Evolutionary conservation across 164 flowering plant genomes (phyloP).

Genomic region (Dillenia suffruticosa): DNA sequence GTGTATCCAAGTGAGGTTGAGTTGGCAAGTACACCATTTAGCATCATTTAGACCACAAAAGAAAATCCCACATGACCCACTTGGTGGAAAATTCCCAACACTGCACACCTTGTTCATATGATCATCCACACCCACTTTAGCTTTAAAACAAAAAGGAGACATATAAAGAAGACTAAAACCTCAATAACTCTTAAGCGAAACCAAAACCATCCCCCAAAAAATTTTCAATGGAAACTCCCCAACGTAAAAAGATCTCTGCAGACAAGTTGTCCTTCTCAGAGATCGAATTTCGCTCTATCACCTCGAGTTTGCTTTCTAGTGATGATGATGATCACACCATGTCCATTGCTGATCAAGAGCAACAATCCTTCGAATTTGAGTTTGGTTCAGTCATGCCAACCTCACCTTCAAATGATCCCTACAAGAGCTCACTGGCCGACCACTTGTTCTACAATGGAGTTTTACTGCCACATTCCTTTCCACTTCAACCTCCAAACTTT

Average conservation of each 20-base stretch:
- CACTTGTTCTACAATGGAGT: constrained; percentile 60
- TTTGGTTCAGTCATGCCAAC: constrained; percentile 39
- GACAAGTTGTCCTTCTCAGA: constrained; percentile 33
- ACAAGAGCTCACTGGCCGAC: constrained; percentile 54
- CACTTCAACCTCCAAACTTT: constrained; percentile 17
- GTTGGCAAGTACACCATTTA: constrained; percentile 20
- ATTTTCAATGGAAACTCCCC: constrained; percentile 21
- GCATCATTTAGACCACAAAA: constrained; percentile 31
- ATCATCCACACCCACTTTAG: constrained; percentile 2
- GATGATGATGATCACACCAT: neutral
- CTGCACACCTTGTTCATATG: constrained; percentile 9
- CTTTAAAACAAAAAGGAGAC: neutral
- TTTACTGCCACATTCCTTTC: constrained; percentile 60
- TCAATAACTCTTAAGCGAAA: neutral
- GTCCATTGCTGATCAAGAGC: neutral
- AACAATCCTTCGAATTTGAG: constrained; percentile 35
- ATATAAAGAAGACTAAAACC: constrained; percentile 5
- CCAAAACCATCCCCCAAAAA: constrained; percentile 1
- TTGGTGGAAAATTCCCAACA: constrained; percentile 1
- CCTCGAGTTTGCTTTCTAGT: neutral
- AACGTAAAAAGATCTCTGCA: constrained; percentile 17
- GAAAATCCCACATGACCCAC: constrained; percentile 18
- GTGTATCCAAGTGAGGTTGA: constrained; percentile 9
- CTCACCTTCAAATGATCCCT: constrained; percentile 34
- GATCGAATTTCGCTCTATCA: neutral